These are phyloP conservation scores for Trypanosoma brucei DNA, from an alignment of 208 protist species.

Conservation along the genomic window DNA sequence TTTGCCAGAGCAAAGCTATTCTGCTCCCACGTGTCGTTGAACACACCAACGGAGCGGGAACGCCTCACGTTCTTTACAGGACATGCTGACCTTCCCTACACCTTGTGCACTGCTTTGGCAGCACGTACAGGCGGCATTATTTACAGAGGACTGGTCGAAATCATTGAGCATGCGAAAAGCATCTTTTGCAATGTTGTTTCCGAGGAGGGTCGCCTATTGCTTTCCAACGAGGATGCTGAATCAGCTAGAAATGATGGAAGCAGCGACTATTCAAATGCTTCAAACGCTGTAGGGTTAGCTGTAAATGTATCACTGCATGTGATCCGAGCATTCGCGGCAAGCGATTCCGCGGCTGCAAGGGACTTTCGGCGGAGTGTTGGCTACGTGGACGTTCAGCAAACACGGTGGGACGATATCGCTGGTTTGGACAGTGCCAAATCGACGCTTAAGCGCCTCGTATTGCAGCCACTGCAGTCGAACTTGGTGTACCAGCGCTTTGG, in stretches of 20 bases:
- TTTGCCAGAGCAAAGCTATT: slow-evolving; percentile 42
- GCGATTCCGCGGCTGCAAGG: slow-evolving; percentile 38
- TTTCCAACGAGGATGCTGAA: background rate
- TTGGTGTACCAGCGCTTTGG: slow-evolving; percentile 27
- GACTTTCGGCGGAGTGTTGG: slow-evolving; percentile 50
- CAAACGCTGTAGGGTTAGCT: slow-evolving; percentile 2
- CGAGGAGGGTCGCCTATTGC: background rate
- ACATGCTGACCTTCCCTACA: background rate
- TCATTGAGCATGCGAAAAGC: slow-evolving; percentile 13
- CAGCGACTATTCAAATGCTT: background rate
- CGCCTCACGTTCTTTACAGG: slow-evolving; percentile 37
- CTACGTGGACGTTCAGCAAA: slow-evolving; percentile 71
- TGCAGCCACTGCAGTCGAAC: slow-evolving; percentile 31
- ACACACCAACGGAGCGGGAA: slow-evolving; percentile 54
- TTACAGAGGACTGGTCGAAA: slow-evolving; percentile 57
- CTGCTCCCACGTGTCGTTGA: slow-evolving; percentile 35
- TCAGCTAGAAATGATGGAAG: background rate
- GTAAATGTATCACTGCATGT: slow-evolving; percentile 24
- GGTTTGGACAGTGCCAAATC: slow-evolving; percentile 59
- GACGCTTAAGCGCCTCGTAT: slow-evolving; percentile 41
- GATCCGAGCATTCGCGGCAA: slow-evolving; percentile 40
- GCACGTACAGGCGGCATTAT: slow-evolving; percentile 62
- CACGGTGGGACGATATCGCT: slow-evolving; percentile 73
- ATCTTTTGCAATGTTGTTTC: slow-evolving; percentile 4
- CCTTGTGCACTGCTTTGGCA: slow-evolving; percentile 34